Conservation (phyloP, 768 basidiomycete genomes). For the Leccinum pellstonianum region DNA sequence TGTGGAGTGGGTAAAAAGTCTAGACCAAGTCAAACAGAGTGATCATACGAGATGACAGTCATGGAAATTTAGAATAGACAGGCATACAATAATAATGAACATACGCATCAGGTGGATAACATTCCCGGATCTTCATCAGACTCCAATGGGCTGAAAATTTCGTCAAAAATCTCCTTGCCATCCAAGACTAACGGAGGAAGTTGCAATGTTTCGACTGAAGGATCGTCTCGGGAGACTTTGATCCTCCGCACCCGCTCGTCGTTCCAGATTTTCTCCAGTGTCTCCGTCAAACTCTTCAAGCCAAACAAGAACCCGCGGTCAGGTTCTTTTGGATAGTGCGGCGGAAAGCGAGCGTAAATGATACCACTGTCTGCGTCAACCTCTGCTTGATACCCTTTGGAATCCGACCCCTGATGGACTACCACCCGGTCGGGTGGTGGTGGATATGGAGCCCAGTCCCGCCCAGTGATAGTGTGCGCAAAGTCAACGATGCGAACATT, state of each 20-base stretch:
- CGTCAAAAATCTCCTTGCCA: slow-evolving; percentile 77
- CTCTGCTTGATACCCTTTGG: slow-evolving; percentile 78
- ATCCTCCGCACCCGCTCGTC: slow-evolving; percentile 73
- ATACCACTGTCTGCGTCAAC: slow-evolving; percentile 81
- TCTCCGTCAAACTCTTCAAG: slow-evolving; percentile 72
- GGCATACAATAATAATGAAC: not conserved
- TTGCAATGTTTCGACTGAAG: slow-evolving; percentile 43
- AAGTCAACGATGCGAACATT: slow-evolving; percentile 98
- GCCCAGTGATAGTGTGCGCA: slow-evolving; percentile 95
- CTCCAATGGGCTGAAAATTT: slow-evolving; percentile 55
- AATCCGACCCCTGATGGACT: slow-evolving; percentile 50
- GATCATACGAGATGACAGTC: not conserved
- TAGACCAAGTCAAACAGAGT: slow-evolving; percentile 9
- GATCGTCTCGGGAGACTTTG: slow-evolving; percentile 60
- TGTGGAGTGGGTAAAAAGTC: slow-evolving; percentile 11
- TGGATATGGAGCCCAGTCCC: slow-evolving; percentile 78
- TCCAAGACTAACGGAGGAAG: slow-evolving; percentile 66
- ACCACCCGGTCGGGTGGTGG: slow-evolving; percentile 40
- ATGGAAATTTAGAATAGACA: not conserved
- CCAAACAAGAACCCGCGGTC: slow-evolving; percentile 96
- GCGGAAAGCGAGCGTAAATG: slow-evolving; percentile 91
- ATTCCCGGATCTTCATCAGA: slow-evolving; percentile 69
- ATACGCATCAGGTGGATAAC: slow-evolving; percentile 58
- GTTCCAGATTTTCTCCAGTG: slow-evolving; percentile 85
- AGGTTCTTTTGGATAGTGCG: slow-evolving; percentile 83